Base-by-base conservation (phyloP, 208 protist genomes). In the Naegleria gruberi region DNA sequence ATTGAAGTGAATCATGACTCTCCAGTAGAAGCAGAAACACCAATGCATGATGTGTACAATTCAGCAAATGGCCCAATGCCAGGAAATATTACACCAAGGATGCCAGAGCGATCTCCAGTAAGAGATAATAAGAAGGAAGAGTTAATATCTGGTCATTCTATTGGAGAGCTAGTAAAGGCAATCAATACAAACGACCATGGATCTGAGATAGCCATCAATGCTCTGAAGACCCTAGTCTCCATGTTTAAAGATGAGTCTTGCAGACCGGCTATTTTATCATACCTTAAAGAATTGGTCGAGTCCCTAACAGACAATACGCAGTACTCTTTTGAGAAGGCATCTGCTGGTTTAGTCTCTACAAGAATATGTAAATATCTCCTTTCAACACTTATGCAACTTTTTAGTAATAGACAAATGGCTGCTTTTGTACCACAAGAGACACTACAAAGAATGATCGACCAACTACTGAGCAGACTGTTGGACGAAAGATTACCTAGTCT, bases 281-380 rank as follows among this genome's bases (percentile, higher is more conserved):
- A 57, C n/a, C 4, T 88, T 23, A 47, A 88, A 65, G 84, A 88
- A 43, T 7, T 88, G 3, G 46, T 65, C 23, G n/a, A 55, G 7
- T 40, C 0, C 5, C 30, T 65, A 37, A 26, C 84, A 1, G 6
- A 17, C 10, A 42, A 65, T 65, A 43, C 46, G 34, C n/a, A 40
- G 19, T 17, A 43, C 23, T 34, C 45, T 12, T 65, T 88, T 41
- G 45, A 88, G 65, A 26, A 41, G 37, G 45, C 43, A 5, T 46
- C 44, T 40, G n/a, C 43, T 23, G 83, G 83, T 41, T 23, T 55
- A 10, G 42, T 65, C 15, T 30, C 26, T 19, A 42, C 43, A 5
- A 47, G 84, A 47, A 40, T 88, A 26, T 88, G 84, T 42, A 88
- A 88, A 88, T 88, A 88, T 42, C 19, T 88, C 10, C 30, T 88